Evolutionary conservation across 2,329 filamentous ascomycete species (phyloP), one percentile per base, ranked within the genome.

Genomic region (Pseudogymnoascus sp.): DNA sequence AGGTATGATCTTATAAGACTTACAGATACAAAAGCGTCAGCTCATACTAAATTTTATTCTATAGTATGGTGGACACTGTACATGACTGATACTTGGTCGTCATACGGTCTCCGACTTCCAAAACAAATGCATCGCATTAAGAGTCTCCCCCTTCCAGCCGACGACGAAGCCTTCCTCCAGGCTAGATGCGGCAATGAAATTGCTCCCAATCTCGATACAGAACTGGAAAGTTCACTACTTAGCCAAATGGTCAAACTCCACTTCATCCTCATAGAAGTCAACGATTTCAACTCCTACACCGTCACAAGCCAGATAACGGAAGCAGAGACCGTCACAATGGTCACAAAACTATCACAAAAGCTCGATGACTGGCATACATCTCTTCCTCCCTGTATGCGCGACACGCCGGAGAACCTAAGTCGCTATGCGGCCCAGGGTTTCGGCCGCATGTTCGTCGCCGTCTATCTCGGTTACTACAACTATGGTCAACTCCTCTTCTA

Each of bases 401-500:
- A 78, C 59, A 77, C 72, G 1, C 70, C 69, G 1, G 71, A 70
- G n/a, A 80, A 78, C 63, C 68, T 80, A 5, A 66, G 69, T 3
- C 66, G 66, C 6, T 76, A 75, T 62, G 67, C 72, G 10, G 63
- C 67, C 0, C 68, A 73, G 10, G 76, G 77, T 1, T 70, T 78
- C 1, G 78, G 78, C 1, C 72, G 74, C 4, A 71, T 75, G 16
- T 79, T 78, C 63, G 74, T 77, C 4, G 76, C 76, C 1, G 70
- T 80, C 1, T 76, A 80, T 63, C 69, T 80, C 1, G 77, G 78
- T 12, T 79, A 78, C 64, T 75, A 79, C 61, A 73, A 80, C 66
- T 79, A 76, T 65, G 72, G 73, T 8, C 75, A 78, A 61, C 70
- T 80, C 18, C 73, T 81, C 7, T 78, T 75, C 69, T 80, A 79